Conservation (phyloP, 1,284 basidiomycete species). For the Neotropicomus parvogracilis region DNA sequence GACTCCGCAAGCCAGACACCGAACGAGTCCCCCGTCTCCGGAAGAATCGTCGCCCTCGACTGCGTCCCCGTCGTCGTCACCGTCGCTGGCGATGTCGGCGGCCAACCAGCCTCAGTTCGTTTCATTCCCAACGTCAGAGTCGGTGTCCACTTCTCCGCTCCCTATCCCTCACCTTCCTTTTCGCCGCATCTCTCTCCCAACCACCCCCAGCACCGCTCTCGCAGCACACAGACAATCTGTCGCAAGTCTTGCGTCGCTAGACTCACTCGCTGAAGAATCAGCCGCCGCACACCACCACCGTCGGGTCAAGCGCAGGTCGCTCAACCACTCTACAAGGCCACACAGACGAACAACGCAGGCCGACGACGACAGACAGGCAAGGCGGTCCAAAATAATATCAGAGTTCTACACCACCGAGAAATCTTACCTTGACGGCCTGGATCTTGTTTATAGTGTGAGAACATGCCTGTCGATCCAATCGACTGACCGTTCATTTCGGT, state of each 20-base stretch:
- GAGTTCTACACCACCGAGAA: slow-evolving; percentile 81
- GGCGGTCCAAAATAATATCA: slow-evolving; percentile 57
- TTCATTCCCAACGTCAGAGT: slow-evolving; percentile 30
- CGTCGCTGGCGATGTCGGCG: slow-evolving; percentile 20
- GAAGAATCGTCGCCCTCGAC: slow-evolving; percentile 5
- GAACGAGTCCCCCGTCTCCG: not conserved
- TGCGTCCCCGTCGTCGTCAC: slow-evolving; percentile 11
- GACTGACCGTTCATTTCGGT: slow-evolving; percentile 4
- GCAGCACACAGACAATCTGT: slow-evolving; percentile 56
- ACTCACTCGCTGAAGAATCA: slow-evolving; percentile 57
- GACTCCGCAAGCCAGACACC: not conserved
- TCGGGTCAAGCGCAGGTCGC: slow-evolving; percentile 33
- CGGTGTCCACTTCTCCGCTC: slow-evolving; percentile 19
- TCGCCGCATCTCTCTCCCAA: slow-evolving; percentile 71
- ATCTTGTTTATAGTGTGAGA: slow-evolving; percentile 75
- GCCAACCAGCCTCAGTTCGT: slow-evolving; percentile 16
- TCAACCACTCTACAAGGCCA: slow-evolving; percentile 23
- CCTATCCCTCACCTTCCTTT: slow-evolving; percentile 56
- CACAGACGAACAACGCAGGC: slow-evolving; percentile 34
- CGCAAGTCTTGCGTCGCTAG: slow-evolving; percentile 63
- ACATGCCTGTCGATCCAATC: not conserved
- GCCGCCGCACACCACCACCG: slow-evolving; percentile 20
- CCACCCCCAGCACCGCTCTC: slow-evolving; percentile 44
- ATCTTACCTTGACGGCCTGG: slow-evolving; percentile 74
- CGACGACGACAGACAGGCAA: slow-evolving; percentile 41